Percentiles rank a stretch among this genome's conserved stretches.
Evolutionary conservation across 176 grass and related monocot genomes (phyloP).

Genomic region (Zoysia pacifica): DNA sequence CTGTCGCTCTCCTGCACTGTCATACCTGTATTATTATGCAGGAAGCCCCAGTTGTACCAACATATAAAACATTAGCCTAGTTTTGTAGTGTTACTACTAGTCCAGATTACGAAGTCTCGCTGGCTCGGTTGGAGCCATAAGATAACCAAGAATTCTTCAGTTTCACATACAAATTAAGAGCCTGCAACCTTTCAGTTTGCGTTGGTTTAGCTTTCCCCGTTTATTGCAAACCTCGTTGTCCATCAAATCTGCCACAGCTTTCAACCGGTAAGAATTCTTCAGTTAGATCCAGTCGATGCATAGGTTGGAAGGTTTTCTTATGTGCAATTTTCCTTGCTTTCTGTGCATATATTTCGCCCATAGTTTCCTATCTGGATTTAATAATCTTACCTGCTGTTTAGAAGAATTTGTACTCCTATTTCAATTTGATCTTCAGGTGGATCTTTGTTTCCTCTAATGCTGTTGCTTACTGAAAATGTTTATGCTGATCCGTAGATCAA

Average conservation of each 20-base stretch:
- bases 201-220: constrained; percentile 18
- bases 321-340: neutral
- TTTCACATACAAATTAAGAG: neutral
- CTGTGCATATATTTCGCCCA: neutral
- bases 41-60: constrained; percentile 19
- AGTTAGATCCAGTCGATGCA: constrained; percentile 14
- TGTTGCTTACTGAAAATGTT: constrained; percentile 6
- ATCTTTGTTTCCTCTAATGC: neutral
- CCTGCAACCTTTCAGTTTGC: neutral
- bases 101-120: constrained; percentile 1
- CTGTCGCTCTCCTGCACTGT: constrained; percentile 42
- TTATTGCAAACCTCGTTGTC: constrained; percentile 9
- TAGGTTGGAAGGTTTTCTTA: neutral
- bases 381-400: neutral
- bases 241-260: constrained; percentile 3
- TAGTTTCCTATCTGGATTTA: neutral
- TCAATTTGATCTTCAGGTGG: neutral
- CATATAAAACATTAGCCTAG: constrained; percentile 24
- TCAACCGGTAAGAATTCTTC: constrained; percentile 31
- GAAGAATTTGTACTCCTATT: neutral
- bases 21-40: constrained; percentile 38
- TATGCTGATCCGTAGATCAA: constrained; percentile 15
- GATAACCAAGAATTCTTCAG: neutral
- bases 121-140: constrained; percentile 17
- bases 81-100: constrained; percentile 5